phyloP scores from a whole-genome alignment of 768 basidiomycete genomes.

The Lentinula raphanica region DNA sequence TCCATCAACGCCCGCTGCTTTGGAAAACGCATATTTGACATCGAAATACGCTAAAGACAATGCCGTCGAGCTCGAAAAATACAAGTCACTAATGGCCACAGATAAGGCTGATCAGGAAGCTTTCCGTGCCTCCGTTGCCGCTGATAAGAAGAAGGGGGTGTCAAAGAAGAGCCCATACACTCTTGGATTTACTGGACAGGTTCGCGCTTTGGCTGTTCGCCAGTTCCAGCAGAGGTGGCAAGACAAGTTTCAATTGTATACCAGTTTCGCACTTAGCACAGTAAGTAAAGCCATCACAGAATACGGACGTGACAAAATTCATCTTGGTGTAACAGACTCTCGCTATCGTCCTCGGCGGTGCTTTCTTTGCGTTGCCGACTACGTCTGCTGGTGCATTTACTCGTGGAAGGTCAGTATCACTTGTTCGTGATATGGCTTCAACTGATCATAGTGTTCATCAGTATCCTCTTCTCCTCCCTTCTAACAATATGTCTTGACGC shows the following conservation, averaged over 20 bases:
- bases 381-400: slow-evolving; percentile 84
- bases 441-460: slow-evolving; percentile 9
- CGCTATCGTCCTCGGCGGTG: slow-evolving; percentile 66
- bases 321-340: slow-evolving; percentile 32
- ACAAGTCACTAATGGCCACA: slow-evolving; percentile 49
- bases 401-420: slow-evolving; percentile 54
- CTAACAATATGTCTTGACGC: slow-evolving; percentile 67
- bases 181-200: slow-evolving; percentile 70
- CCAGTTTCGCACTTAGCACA: slow-evolving; percentile 58
- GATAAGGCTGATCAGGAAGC: slow-evolving; percentile 66
- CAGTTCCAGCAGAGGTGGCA: slow-evolving; percentile 74
- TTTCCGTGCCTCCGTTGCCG: slow-evolving; percentile 70
- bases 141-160: slow-evolving; percentile 75
- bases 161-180: slow-evolving; percentile 80
- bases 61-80: slow-evolving; percentile 46
- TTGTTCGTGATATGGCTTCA: neutral
- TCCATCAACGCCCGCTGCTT: slow-evolving; percentile 60
- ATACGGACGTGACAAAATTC: neutral
- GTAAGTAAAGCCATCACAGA: slow-evolving; percentile 25
- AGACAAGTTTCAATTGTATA: slow-evolving; percentile 72
- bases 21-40: slow-evolving; percentile 56
- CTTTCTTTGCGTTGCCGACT: slow-evolving; percentile 67
- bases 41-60: slow-evolving; percentile 44
- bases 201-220: slow-evolving; percentile 60
- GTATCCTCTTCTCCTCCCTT: slow-evolving; percentile 68